Conservation (phyloP, 441 rosid genomes). For the Erodium trifolium region DNA sequence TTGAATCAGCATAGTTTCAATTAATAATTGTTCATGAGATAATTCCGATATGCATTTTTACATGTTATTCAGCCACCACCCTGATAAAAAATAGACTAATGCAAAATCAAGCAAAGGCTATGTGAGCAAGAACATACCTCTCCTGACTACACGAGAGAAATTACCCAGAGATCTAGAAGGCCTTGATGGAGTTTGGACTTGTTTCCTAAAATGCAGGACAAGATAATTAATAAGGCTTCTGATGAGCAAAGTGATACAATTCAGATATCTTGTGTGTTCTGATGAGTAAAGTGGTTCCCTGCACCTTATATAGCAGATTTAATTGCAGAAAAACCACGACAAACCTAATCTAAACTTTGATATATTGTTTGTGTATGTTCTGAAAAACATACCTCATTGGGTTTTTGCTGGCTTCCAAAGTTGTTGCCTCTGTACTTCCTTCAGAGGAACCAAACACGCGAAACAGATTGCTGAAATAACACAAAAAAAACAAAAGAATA, state of each 20-base stretch:
- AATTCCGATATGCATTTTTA: no score
- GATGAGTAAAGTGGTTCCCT: no score
- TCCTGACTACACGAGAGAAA: conserved; percentile 67
- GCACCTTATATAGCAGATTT: background rate
- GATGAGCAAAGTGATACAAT: background rate
- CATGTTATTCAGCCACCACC: background rate
- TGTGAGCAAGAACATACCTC: conserved; percentile 35
- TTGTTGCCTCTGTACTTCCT: conserved; percentile 64
- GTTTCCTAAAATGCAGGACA: conserved; percentile 46
- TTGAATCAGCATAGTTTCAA: no score
- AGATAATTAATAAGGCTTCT: background rate
- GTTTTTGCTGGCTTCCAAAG: conserved; percentile 88
- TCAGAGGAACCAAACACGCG: conserved; percentile 71
- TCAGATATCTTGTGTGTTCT: no score
- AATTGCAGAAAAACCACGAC: background rate
- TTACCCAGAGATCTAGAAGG: conserved; percentile 55
- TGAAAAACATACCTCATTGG: conserved; percentile 64
- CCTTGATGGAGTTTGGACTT: conserved; percentile 32
- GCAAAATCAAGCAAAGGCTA: background rate
- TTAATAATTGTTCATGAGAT: no score
- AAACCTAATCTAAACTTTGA: background rate
- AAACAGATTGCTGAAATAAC: conserved; percentile 64
- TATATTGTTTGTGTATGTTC: background rate
- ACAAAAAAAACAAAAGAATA: conserved; percentile 1
- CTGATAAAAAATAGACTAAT: background rate